Evolutionary conservation across 2,329 filamentous ascomycete species (phyloP).

Genomic region (Pleoardoris graminearum): DNA sequence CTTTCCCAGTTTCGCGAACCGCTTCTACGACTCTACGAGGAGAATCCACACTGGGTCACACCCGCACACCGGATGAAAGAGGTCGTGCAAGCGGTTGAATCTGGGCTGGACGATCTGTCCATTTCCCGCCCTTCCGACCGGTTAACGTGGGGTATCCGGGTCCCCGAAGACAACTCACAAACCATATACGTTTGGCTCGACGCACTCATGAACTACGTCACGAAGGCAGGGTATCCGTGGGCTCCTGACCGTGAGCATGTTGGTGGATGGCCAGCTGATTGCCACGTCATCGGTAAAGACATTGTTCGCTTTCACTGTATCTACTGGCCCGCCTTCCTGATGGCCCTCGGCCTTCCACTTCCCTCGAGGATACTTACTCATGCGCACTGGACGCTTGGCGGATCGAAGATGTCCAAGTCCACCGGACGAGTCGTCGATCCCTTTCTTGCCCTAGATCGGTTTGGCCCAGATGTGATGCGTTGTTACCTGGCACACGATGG

Average conservation of each 20-base stretch:
- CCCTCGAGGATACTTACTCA: slow-evolving; percentile 84
- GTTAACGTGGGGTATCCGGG: slow-evolving; percentile 83
- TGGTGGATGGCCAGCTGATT: slow-evolving; percentile 83
- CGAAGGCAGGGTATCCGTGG: slow-evolving; percentile 85
- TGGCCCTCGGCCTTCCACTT: slow-evolving; percentile 79
- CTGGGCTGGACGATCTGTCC: slow-evolving; percentile 82
- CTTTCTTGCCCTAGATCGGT: slow-evolving; percentile 86
- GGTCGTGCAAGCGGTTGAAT: slow-evolving; percentile 74
- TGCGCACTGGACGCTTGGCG: slow-evolving; percentile 92
- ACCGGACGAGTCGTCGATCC: slow-evolving; percentile 94
- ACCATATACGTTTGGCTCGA: slow-evolving; percentile 99
- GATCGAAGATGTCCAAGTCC: slow-evolving; percentile 95
- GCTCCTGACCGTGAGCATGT: slow-evolving; percentile 64
- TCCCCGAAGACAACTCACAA: slow-evolving; percentile 80
- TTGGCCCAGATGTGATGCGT: slow-evolving; percentile 83
- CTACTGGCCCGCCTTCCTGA: slow-evolving; percentile 96
- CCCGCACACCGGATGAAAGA: slow-evolving; percentile 75
- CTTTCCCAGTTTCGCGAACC: slow-evolving; percentile 80
- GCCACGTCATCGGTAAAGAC: slow-evolving; percentile 94
- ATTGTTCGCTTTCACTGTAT: slow-evolving; percentile 94
- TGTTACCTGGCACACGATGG: slow-evolving; percentile 86
- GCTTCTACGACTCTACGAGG: slow-evolving; percentile 76
- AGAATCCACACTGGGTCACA: slow-evolving; percentile 76
- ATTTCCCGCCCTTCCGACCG: slow-evolving; percentile 80
- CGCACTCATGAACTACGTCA: slow-evolving; percentile 91